These are phyloP conservation scores for Coprinopsis strossmayeri DNA, from an alignment of 768 basidiomycete species.

Conservation along the genomic window DNA sequence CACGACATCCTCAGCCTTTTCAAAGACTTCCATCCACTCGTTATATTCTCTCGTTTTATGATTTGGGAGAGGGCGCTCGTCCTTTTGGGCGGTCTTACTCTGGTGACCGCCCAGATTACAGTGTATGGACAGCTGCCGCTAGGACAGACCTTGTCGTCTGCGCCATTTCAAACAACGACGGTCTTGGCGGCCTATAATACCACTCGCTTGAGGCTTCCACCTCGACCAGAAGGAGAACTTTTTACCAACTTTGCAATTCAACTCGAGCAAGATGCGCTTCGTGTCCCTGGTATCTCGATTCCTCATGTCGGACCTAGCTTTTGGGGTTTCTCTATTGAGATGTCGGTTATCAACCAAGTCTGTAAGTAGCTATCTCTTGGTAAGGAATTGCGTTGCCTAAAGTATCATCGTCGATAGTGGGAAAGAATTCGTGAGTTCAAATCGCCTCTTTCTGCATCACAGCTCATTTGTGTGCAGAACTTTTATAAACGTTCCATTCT, in stretches of 20 bases:
- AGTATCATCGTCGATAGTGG: constrained; percentile 32
- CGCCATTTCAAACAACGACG: neutral
- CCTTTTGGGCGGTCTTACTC: too few species aligned
- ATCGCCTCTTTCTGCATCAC: neutral
- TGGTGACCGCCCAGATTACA: neutral
- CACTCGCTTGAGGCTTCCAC: neutral
- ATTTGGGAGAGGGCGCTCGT: too few species aligned
- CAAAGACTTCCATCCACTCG: too few species aligned
- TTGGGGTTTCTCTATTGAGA: constrained; percentile 70
- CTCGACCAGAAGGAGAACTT: neutral
- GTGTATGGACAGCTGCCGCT: neutral
- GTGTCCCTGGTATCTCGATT: neutral
- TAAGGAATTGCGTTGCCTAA: neutral
- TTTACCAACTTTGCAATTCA: neutral
- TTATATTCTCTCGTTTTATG: too few species aligned
- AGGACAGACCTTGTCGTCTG: neutral
- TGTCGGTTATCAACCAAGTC: constrained; percentile 63
- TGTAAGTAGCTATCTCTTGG: constrained; percentile 30
- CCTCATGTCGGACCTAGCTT: constrained; percentile 24
- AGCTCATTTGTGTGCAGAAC: constrained; percentile 26
- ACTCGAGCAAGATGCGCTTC: neutral
- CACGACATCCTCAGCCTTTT: too few species aligned
- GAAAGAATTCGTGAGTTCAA: constrained; percentile 40
- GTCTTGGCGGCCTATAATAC: neutral
- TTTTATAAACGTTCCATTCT: constrained; percentile 51